phyloP scores from a whole-genome alignment of 768 basidiomycete species.

The Boletus eberwhitei region DNA sequence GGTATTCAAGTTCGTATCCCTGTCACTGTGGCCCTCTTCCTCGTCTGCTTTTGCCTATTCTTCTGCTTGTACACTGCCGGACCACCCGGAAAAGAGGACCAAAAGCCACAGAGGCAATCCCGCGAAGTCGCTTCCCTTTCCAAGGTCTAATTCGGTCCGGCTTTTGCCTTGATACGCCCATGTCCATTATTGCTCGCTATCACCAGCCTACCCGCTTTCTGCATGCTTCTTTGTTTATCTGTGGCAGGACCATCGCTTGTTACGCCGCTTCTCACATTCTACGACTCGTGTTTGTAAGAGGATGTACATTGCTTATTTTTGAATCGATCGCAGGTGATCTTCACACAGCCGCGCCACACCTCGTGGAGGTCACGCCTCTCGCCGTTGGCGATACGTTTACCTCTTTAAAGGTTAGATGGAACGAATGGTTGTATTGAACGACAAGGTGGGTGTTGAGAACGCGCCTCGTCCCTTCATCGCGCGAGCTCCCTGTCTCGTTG shows the following conservation, averaged over 20 bases:
- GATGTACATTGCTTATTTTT: conserved; percentile 3
- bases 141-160: neutral
- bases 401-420: neutral
- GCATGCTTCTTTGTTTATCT: neutral
- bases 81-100: conserved; percentile 16
- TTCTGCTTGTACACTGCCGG: conserved; percentile 30
- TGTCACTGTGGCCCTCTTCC: conserved; percentile 22
- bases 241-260: neutral
- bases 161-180: neutral
- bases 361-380: neutral
- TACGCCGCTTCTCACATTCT: neutral
- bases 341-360: neutral
- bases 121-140: neutral
- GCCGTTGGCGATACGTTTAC: neutral
- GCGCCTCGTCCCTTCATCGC: neutral
- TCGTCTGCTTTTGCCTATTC: conserved; percentile 23
- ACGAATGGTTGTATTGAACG: neutral
- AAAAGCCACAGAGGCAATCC: neutral
- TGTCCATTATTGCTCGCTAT: neutral
- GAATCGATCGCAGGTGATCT: conserved; percentile 1
- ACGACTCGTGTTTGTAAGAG: neutral
- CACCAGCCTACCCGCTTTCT: neutral
- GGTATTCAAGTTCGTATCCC: conserved; percentile 25
- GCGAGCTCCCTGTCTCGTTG: neutral
- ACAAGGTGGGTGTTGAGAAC: neutral